Base-by-base conservation (phyloP, 768 basidiomycete species). In the Pleurotus cornucopiae region DNA sequence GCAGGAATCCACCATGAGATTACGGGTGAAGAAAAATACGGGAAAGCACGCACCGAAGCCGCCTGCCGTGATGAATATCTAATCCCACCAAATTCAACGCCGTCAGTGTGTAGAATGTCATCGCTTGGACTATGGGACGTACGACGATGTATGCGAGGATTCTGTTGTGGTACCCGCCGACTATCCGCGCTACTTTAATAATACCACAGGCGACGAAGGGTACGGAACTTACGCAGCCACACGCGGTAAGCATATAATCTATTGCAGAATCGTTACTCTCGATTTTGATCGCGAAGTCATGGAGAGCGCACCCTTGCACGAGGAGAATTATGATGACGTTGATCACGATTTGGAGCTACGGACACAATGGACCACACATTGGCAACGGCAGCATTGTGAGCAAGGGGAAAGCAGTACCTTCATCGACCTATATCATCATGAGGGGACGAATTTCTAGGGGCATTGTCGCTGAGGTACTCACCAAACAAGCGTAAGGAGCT, bases 311-410 rank as follows among this genome's bases (percentile, higher is more conserved):
- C 62, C 58, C 67, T 64, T 69, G 68, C 26, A 70, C 68, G 12
- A 60, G n/a, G 34, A 65, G 53, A 30, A 69, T 58, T 14, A 68
- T 66, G 1, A 65, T 49, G 40, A 66, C 69, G 54, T 66, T 67
- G 9, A 66, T 55, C 16, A 61, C 61, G 63, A 65, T 58, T 65
- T 68, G 61, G 65, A 63, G 52, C 53, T 62, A 60, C 14, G 9
- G 30, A 34, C 14, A 44, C 11, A 5, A 21, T 2, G 9, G 20
- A 0, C 6, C 6, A 16, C 5, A 44, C n/a, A 0, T 44, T 16
- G n/a, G 41, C 11, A 44, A 6, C 41, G 5, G n/a, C 3, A 16
- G n/a, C 41, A 21, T 0, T n/a, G 7, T 44, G 41, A 9, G 2
- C 0, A 4, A 16, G 2, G 2, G 5, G 0, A 34, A 7, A 44